Evolutionary conservation across 306 rosid species (phyloP), one percentile per base, ranked within the genome.

Genomic region (Malus orientalis): DNA sequence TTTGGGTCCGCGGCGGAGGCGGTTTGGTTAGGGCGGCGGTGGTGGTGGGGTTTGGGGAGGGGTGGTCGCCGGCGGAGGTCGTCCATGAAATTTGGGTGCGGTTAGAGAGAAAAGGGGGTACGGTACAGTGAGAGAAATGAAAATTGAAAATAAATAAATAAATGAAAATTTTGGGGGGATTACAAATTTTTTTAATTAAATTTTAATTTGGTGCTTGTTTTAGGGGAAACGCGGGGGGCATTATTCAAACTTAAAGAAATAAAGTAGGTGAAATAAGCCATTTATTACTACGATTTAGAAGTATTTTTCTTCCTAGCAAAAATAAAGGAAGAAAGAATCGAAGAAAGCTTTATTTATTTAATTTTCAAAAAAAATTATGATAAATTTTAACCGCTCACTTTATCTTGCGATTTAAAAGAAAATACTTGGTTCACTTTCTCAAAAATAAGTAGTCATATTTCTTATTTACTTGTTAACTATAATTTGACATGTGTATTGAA

Each of bases 31-130:
- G 13, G 68, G 68, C 12, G 67, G 33, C 2, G 66, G 66, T 5
- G 66, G 68, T 30, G 68, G 38, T 22, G 32, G 19, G 25, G 55
- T 54, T 67, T 62, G 11, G 68, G 68, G 40, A 25, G 27, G 67
- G 76, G 62, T 11, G 25, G 63, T 66, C 73, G 73, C 65, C 79
- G 79, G 79, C 74, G 45, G 27, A 54, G 55, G 68, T 63, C 68
- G 45, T 42, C 45, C 68, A 63, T 63, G 40, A 8, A 63, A 22
- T 63, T n/a, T 29, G 30, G 51, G 45, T 33, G 15, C 44, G 38
- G 57, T 69, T 69, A 14, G 73, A 73, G 76, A 7, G 53, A 58
- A 57, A 36, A 38, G 40, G 36, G 55, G 30, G 42, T 7, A 38
- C 42, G 16, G n/a, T 42, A 22, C 14, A 22, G 9, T 5, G 10